Evolutionary conservation across 2,329 filamentous ascomycete genomes (phyloP).

Genomic region (Cytospora schulzeri): DNA sequence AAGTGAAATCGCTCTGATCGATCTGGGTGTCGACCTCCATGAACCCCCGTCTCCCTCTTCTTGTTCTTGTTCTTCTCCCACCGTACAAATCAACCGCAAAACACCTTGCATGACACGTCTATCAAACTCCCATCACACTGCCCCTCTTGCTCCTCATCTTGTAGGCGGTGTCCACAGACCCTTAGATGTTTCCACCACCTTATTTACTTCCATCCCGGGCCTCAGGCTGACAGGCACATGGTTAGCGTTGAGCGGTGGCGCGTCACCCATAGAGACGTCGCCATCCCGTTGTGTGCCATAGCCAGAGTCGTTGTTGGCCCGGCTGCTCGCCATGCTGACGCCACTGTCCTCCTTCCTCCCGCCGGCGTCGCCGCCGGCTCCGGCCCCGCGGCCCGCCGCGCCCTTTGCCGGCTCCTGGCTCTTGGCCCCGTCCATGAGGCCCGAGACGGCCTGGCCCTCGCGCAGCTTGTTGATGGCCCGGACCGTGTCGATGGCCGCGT

Average conservation of each 20-base stretch:
- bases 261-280: conserved; percentile 54
- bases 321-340: conserved; percentile 40
- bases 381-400: conserved; percentile 8
- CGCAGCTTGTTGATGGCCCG: conserved; percentile 71
- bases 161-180: conserved; percentile 56
- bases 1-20: conserved; percentile 19
- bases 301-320: conserved; percentile 46
- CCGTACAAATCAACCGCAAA: background rate
- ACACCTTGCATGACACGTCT: background rate
- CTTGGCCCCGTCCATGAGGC: conserved; percentile 63
- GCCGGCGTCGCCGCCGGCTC: background rate
- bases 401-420: conserved; percentile 53
- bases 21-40: background rate
- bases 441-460: conserved; percentile 56
- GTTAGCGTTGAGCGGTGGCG: conserved; percentile 32
- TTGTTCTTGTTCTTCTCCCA: background rate
- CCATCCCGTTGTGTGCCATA: conserved; percentile 47
- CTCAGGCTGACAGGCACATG: conserved; percentile 54
- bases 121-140: background rate
- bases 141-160: conserved; percentile 11
- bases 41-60: background rate
- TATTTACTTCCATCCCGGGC: conserved; percentile 57
- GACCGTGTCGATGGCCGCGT: conserved; percentile 72
- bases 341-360: conserved; percentile 49
- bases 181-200: conserved; percentile 64